Base-by-base conservation (phyloP, 306 rosid species). In the Hippophae tibetana region DNA sequence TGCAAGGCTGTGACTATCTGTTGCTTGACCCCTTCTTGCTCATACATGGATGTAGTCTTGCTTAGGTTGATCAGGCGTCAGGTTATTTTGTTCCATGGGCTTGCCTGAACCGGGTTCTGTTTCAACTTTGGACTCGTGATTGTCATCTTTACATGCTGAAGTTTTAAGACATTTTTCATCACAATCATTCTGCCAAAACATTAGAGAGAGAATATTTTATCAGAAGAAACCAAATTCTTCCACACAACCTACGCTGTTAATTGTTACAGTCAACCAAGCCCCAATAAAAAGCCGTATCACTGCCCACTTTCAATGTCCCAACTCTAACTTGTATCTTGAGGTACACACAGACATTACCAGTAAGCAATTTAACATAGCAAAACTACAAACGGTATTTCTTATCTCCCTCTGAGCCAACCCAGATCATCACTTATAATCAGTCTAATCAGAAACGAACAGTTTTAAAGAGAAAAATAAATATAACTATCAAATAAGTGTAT, bases 1-100 rank as follows among this genome's bases (percentile, higher is more conserved):
- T 14, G 97, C 97, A 53, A 89, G 77, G 69, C 97, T 89, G 56
- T 89, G 97, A 69, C 97, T 89, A 67, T 89, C 97, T 50, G 97
- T 89, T 42, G 97, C 97, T 82, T 89, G 95, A 58, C 97, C 97
- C 65, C 97, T 80, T 77, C 97, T 84, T 0, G 97, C 97, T 73
- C 97, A 81, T 3, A 89, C 97, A 62, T 89, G 97, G 43, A 89
- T 90, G 63, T 77, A 86, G 66, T 90, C 97, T 76, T 76, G 89
- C 86, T 86, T 90, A 23, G 89, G 84, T 58, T 84, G 86, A 62
- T 81, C 92, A 10, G 72, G 55, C 49, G 81, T 75, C 78, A 67
- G 84, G 42, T 50, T 58, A 46, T 41, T 72, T 60, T 74, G 81
- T 55, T 84, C 95, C 72, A 56, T 89, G 45, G 52, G 78, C 86